Evolutionary conservation across 768 basidiomycete species (phyloP).

Genomic region (Clitopilus passeckerianus): DNA sequence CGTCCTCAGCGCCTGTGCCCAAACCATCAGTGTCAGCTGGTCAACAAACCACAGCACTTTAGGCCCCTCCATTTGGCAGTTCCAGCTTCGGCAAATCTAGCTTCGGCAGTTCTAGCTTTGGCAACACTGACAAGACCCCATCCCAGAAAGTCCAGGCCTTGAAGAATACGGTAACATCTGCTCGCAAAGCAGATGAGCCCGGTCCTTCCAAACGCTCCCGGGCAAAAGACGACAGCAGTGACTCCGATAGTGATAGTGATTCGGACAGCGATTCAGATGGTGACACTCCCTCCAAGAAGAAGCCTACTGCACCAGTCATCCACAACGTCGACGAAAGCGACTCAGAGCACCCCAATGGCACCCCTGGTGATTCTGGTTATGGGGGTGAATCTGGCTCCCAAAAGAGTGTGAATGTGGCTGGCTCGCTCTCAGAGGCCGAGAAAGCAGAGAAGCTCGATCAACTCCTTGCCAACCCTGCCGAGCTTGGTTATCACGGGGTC

Average conservation of each 20-base stretch:
- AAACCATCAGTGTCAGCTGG: too few species aligned
- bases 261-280: background rate
- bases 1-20: too few species aligned
- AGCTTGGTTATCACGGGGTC: constrained; percentile 22
- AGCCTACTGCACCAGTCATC: background rate
- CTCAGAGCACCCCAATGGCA: background rate
- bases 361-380: background rate
- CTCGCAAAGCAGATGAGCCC: background rate
- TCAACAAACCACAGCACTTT: too few species aligned
- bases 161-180: background rate
- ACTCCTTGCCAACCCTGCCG: constrained; percentile 22
- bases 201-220: background rate
- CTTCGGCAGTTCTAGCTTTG: too few species aligned
- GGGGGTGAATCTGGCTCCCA: background rate
- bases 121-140: too few species aligned
- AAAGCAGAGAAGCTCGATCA: constrained; percentile 9
- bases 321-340: background rate
- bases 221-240: background rate
- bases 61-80: too few species aligned
- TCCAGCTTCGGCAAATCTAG: too few species aligned
- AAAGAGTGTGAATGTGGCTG: background rate
- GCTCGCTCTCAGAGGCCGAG: background rate
- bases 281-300: background rate
- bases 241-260: background rate
- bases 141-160: background rate